A percentile compares a stretch with the other conserved stretches of the same genome.
phyloP scores from a whole-genome alignment of 1,284 basidiomycete genomes.

The Rhizoctonia solani region DNA sequence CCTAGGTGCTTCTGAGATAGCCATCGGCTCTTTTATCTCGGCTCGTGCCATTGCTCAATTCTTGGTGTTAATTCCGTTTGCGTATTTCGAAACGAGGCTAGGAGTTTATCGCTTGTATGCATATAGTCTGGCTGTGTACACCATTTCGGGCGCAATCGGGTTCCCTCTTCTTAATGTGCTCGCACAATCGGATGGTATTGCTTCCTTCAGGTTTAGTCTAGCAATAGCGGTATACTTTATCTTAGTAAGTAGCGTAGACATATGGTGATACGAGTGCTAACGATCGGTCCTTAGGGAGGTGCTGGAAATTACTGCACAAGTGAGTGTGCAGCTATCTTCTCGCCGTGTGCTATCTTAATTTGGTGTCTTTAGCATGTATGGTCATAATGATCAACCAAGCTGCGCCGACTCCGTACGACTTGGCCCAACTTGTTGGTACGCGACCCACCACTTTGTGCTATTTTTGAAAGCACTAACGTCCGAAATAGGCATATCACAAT shows the following conservation, averaged over 20 bases:
- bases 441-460: background rate
- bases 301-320: conserved; percentile 21
- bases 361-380: conserved; percentile 4
- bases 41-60: conserved; percentile 3
- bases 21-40: conserved; percentile 13
- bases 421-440: conserved; percentile 22
- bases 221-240: background rate
- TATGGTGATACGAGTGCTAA: background rate
- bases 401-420: conserved; percentile 8
- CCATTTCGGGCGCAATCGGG: background rate
- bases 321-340: background rate
- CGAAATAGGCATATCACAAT: conserved; percentile 16
- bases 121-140: background rate
- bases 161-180: conserved; percentile 20
- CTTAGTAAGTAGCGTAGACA: background rate
- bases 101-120: conserved; percentile 23
- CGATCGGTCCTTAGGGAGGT: background rate
- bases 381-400: conserved; percentile 32
- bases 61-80: conserved; percentile 10
- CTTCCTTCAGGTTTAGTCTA: background rate
- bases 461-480: background rate
- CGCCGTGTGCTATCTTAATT: background rate
- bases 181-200: background rate
- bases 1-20: conserved; percentile 16
- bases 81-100: conserved; percentile 13